These are phyloP conservation scores for Cordia subcordata DNA, from an alignment of 257 asterid genomes.

Conservation along the genomic window DNA sequence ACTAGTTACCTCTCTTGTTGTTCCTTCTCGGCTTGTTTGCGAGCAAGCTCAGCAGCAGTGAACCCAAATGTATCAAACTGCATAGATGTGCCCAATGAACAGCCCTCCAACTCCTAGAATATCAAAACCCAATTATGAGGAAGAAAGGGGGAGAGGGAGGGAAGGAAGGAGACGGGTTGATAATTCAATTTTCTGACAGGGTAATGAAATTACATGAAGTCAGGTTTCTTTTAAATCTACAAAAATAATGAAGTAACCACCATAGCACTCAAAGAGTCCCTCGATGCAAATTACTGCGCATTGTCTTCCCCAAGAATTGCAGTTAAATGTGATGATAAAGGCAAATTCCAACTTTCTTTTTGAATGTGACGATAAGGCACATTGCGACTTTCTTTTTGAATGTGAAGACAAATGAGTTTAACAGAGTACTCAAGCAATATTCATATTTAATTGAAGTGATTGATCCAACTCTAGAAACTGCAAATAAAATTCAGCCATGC, in stretches of 20 bases:
- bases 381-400: too few species aligned
- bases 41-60: constrained; percentile 83
- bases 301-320: too few species aligned
- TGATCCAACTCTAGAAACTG: background rate
- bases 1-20: constrained; percentile 59
- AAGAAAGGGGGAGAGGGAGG: background rate
- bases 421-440: background rate
- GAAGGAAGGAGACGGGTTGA: background rate
- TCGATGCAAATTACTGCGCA: too few species aligned
- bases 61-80: constrained; percentile 94
- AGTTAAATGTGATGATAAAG: too few species aligned
- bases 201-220: too few species aligned
- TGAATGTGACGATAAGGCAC: too few species aligned
- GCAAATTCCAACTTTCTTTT: too few species aligned
- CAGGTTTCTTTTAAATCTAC: too few species aligned
- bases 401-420: too few species aligned
- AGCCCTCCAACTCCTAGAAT: constrained; percentile 78
- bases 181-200: too few species aligned
- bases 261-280: too few species aligned
- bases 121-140: constrained; percentile 7
- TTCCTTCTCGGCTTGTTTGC: constrained; percentile 85
- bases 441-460: background rate
- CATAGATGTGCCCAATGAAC: constrained; percentile 64
- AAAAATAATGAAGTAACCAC: too few species aligned
- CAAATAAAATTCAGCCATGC: background rate